A percentile compares a stretch with the other conserved stretches of the same genome.
These are phyloP conservation scores for Barnettozyma sucrosica DNA, from an alignment of 805 yeast species.

Conservation along the genomic window DNA sequence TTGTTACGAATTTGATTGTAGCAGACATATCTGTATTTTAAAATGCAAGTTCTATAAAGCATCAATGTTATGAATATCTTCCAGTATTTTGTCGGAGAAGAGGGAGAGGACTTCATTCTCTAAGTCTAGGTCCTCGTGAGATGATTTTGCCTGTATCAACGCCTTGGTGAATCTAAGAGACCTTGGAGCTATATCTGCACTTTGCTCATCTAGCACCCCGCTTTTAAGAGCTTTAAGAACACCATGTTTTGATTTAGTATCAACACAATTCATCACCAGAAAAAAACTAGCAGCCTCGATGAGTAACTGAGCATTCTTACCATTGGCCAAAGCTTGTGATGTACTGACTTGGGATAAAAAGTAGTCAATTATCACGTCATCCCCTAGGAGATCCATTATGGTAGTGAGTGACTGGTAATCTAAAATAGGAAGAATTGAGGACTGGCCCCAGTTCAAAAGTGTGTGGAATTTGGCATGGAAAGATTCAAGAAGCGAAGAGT, in stretches of 20 bases:
- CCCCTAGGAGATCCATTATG: constrained; percentile 16
- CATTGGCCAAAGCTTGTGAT: constrained; percentile 12
- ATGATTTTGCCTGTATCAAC: constrained; percentile 6
- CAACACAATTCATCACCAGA: constrained; percentile 11
- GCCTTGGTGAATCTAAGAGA: constrained; percentile 5
- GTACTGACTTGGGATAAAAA: constrained; percentile 16
- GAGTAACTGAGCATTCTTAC: constrained; percentile 12
- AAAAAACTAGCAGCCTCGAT: constrained; percentile 20
- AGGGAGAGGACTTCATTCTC: constrained; percentile 11
- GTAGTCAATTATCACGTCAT: constrained; percentile 15
- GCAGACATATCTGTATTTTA: not conserved
- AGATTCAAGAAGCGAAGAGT: constrained; percentile 10
- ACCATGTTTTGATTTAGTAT: not conserved
- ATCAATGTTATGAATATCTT: constrained; percentile 10
- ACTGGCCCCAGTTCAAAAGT: constrained; percentile 22
- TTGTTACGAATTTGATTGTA: not conserved
- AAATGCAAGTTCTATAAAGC: not conserved
- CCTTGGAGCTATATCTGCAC: constrained; percentile 2
- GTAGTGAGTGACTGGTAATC: constrained; percentile 16
- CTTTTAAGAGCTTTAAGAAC: constrained; percentile 3
- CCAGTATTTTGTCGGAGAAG: constrained; percentile 18
- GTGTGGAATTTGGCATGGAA: constrained; percentile 19
- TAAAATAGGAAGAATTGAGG: constrained; percentile 14
- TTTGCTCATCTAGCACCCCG: not conserved
- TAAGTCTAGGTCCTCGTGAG: not conserved